These are phyloP conservation scores for Dichomitus squalens DNA, from an alignment of 1,284 basidiomycete species.

Conservation along the genomic window DNA sequence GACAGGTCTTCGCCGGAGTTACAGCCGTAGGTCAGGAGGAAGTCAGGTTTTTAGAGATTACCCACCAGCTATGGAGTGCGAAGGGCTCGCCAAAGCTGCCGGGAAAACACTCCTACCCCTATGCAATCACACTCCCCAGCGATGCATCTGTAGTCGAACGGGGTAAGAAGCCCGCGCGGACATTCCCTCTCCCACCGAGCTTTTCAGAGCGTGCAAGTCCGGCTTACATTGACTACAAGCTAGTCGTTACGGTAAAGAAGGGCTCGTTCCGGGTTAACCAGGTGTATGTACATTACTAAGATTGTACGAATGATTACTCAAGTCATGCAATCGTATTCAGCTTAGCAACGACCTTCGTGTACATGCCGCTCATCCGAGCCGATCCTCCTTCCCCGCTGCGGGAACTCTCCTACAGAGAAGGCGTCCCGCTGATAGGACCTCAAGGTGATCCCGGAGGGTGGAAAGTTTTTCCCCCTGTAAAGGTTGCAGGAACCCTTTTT, in stretches of 20 bases:
- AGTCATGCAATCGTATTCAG: conserved; percentile 6
- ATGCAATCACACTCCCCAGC: conserved; percentile 34
- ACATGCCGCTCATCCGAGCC: conserved; percentile 36
- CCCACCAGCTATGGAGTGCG: conserved; percentile 30
- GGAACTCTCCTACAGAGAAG: conserved; percentile 34
- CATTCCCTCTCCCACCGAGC: conserved; percentile 38
- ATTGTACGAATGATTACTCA: neutral
- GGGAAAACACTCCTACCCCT: conserved; percentile 35
- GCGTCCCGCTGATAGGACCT: conserved; percentile 33
- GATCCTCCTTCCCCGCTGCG: conserved; percentile 35
- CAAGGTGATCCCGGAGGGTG: conserved; percentile 39
- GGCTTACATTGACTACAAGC: conserved; percentile 43
- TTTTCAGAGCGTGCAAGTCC: conserved; percentile 42
- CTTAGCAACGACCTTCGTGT: conserved; percentile 36
- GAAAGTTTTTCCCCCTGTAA: conserved; percentile 34
- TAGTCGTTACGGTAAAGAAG: conserved; percentile 37
- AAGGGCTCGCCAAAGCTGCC: conserved; percentile 26
- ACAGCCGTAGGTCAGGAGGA: conserved; percentile 42
- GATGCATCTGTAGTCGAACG: conserved; percentile 28
- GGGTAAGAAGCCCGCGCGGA: conserved; percentile 23
- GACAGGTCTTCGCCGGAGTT: conserved; percentile 32
- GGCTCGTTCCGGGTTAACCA: conserved; percentile 36
- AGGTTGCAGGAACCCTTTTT: conserved; percentile 34
- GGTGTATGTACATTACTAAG: conserved; percentile 25
- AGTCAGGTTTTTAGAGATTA: conserved; percentile 32